Conservation (phyloP, 2,329 filamentous ascomycete genomes). For the Fusarium falciforme region DNA sequence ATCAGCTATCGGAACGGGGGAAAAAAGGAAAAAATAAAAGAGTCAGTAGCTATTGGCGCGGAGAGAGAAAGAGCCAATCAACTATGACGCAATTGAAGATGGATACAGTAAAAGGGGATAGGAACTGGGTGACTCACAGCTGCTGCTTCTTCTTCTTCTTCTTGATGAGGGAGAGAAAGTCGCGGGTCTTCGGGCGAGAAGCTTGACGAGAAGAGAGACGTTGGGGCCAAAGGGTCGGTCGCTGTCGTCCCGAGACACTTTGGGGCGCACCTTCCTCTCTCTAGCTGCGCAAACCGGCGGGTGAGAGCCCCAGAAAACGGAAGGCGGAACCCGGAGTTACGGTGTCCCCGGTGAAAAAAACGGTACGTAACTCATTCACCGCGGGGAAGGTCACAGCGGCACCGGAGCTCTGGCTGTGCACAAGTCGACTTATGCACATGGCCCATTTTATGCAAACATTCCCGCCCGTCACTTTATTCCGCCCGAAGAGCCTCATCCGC, state of each 20-base stretch:
- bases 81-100: constrained; percentile 8
- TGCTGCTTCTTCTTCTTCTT: neutral
- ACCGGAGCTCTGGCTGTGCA: constrained; percentile 28
- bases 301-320: constrained; percentile 10
- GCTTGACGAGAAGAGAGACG: constrained; percentile 24
- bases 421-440: neutral
- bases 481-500: constrained; percentile 30
- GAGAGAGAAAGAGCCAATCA: neutral
- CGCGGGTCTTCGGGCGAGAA: constrained; percentile 19
- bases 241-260: constrained; percentile 33
- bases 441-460: constrained; percentile 15
- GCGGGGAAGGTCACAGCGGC: constrained; percentile 18
- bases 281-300: constrained; percentile 6
- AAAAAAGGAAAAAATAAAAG: neutral
- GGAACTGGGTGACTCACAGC: constrained; percentile 18
- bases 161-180: constrained; percentile 10
- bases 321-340: constrained; percentile 38
- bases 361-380: constrained; percentile 6
- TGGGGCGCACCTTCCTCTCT: neutral
- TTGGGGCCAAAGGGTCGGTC: constrained; percentile 35
- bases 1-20: neutral
- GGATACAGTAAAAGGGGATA: neutral
- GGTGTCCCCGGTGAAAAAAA: constrained; percentile 17
- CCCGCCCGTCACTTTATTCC: constrained; percentile 36
- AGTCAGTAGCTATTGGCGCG: constrained; percentile 5